Conservation (phyloP, 257 asterid species). For the Scutellaria barbata region DNA sequence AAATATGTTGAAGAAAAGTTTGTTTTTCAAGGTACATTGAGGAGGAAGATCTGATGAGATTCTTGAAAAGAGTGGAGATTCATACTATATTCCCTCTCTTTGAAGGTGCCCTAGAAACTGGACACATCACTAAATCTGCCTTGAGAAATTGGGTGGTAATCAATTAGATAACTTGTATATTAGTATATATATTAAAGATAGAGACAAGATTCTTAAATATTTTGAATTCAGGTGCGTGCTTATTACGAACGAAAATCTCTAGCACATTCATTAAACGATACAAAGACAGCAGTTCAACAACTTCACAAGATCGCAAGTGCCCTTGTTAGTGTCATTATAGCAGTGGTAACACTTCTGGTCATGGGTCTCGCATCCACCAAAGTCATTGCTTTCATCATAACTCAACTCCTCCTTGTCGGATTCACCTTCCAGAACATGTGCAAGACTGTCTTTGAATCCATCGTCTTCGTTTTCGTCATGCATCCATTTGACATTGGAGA, state of each 20-base stretch:
- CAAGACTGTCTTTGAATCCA: slow-evolving; percentile 67
- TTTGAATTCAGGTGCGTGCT: slow-evolving; percentile 54
- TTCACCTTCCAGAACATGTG: slow-evolving; percentile 74
- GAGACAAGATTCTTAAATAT: no score
- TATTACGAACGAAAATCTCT: slow-evolving; percentile 63
- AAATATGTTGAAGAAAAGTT: no score
- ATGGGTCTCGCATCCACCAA: slow-evolving; percentile 65
- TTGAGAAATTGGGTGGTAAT: slow-evolving; percentile 75
- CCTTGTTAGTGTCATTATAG: slow-evolving; percentile 49
- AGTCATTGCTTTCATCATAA: slow-evolving; percentile 54
- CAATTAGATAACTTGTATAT: no score
- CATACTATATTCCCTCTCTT: slow-evolving; percentile 68
- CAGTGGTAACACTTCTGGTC: slow-evolving; percentile 42
- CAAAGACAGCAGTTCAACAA: slow-evolving; percentile 70
- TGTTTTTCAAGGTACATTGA: slow-evolving; percentile 56
- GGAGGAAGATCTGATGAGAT: slow-evolving; percentile 64
- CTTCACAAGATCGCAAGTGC: slow-evolving; percentile 66
- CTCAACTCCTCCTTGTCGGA: slow-evolving; percentile 62
- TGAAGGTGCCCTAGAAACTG: slow-evolving; percentile 69
- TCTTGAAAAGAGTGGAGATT: slow-evolving; percentile 55
- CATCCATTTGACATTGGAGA: slow-evolving; percentile 80
- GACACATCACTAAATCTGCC: slow-evolving; percentile 65
- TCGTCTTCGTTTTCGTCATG: slow-evolving; percentile 66
- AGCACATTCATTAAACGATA: slow-evolving; percentile 63
- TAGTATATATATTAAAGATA: no score